phyloP scores from a whole-genome alignment of 2,329 filamentous ascomycete species.

The Tolypocladium pustulatum region DNA sequence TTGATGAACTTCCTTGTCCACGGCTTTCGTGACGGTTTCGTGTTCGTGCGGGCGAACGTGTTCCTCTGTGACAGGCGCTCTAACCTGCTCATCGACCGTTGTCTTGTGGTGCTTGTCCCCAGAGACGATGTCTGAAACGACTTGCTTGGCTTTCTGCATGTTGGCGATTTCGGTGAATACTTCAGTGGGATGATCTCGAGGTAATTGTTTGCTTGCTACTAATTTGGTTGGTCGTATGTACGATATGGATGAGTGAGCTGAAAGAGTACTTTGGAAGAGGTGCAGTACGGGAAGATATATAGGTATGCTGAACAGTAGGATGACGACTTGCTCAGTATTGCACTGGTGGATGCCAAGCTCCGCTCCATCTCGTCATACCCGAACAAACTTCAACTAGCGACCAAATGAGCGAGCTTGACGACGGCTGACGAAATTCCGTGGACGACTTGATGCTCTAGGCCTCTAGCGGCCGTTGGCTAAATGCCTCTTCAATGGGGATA shows the following conservation, averaged over 20 bases:
- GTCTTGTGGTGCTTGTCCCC: constrained; percentile 57
- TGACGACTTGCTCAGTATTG: too few relatives aligned
- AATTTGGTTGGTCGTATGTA: too few relatives aligned
- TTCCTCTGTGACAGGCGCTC: constrained; percentile 50
- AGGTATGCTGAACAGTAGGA: neutral
- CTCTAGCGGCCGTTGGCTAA: too few relatives aligned
- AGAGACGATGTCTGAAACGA: constrained; percentile 49
- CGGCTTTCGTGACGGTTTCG: constrained; percentile 49
- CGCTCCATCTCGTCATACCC: neutral
- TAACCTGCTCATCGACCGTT: constrained; percentile 56
- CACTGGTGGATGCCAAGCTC: neutral
- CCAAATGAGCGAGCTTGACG: too few relatives aligned
- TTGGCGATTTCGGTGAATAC: constrained; percentile 8
- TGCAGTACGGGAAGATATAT: neutral
- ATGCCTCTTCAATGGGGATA: too few relatives aligned
- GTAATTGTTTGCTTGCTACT: too few relatives aligned
- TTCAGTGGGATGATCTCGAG: too few relatives aligned
- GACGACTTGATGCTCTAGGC: too few relatives aligned
- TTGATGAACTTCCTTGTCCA: constrained; percentile 61
- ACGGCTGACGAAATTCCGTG: too few relatives aligned
- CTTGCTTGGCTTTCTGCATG: constrained; percentile 57
- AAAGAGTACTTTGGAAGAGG: too few relatives aligned
- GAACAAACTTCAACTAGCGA: neutral
- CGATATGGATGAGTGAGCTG: too few relatives aligned
- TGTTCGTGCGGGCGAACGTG: constrained; percentile 48